phyloP scores from a whole-genome alignment of 176 grass and related monocot species.

The Otatea glauca region DNA sequence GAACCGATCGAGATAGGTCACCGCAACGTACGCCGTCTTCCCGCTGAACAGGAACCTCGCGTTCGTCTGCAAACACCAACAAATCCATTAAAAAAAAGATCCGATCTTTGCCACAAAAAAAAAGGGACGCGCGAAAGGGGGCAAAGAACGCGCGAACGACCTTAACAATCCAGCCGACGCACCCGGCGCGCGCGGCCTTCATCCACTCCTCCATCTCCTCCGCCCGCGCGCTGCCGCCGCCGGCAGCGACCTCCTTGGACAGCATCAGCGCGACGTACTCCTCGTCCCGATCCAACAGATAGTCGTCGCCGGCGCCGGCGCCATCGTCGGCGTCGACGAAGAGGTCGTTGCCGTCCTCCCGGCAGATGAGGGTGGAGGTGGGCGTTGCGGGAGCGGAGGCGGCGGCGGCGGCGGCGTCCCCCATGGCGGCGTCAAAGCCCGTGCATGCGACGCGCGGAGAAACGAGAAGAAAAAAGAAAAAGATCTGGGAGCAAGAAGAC shows the following conservation, averaged over 20 bases:
- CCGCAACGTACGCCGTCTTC: slow-evolving; percentile 80
- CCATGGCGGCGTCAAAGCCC: slow-evolving; percentile 44
- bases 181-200: slow-evolving; percentile 52
- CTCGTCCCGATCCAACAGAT: slow-evolving; percentile 54
- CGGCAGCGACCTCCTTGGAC: slow-evolving; percentile 49
- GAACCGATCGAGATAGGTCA: slow-evolving; percentile 89
- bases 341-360: slow-evolving; percentile 59
- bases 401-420: slow-evolving; percentile 45
- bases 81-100: not conserved
- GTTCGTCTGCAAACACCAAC: slow-evolving; percentile 51
- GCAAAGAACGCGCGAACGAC: slow-evolving; percentile 33
- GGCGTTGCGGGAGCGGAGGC: slow-evolving; percentile 48
- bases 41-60: slow-evolving; percentile 55
- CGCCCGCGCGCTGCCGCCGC: not conserved
- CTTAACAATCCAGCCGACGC: slow-evolving; percentile 73
- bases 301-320: slow-evolving; percentile 22
- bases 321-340: slow-evolving; percentile 36
- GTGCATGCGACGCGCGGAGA: slow-evolving; percentile 35
- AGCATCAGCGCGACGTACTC: slow-evolving; percentile 73
- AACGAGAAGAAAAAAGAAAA: too few species aligned
- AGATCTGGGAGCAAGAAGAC: slow-evolving; percentile 20
- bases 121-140: not conserved
- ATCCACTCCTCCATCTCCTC: slow-evolving; percentile 52
- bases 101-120: not conserved
- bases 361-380: slow-evolving; percentile 72